Evolutionary conservation across 176 grass and related monocot species (phyloP).

Genomic region (Guadua angustifolia): DNA sequence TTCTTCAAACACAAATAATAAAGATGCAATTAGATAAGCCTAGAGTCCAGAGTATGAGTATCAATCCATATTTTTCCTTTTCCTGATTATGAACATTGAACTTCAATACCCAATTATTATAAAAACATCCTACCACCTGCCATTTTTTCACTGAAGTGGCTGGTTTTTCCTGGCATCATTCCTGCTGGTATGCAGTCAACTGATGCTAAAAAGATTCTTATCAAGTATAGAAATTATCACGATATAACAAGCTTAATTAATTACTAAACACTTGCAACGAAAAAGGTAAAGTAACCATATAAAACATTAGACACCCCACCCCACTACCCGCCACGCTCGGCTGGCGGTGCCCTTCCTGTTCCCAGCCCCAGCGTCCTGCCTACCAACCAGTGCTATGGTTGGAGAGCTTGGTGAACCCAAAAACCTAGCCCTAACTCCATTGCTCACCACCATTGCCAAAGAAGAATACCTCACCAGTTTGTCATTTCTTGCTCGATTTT

Average conservation of each 20-base stretch:
- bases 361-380: not conserved
- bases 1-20: not conserved
- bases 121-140: constrained; percentile 8
- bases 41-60: not conserved
- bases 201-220: not conserved
- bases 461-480: not conserved
- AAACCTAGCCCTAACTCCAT: not conserved
- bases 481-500: not conserved
- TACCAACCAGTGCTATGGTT: not conserved
- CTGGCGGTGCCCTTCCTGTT: not conserved
- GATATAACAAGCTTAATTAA: not conserved
- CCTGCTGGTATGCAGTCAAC: constrained; percentile 7
- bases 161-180: not conserved
- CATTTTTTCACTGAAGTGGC: not conserved
- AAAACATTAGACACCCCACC: not conserved
- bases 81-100: not conserved
- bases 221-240: not conserved
- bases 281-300: not conserved
- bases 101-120: constrained; percentile 5
- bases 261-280: not conserved
- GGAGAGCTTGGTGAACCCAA: not conserved
- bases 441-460: not conserved
- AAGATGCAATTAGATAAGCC: not conserved
- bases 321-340: not conserved
- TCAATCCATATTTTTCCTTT: not conserved